Percentiles rank a stretch among this genome's conserved stretches.
phyloP scores from a whole-genome alignment of 2,329 filamentous ascomycete species.

The Akanthomyces uredinophilus region DNA sequence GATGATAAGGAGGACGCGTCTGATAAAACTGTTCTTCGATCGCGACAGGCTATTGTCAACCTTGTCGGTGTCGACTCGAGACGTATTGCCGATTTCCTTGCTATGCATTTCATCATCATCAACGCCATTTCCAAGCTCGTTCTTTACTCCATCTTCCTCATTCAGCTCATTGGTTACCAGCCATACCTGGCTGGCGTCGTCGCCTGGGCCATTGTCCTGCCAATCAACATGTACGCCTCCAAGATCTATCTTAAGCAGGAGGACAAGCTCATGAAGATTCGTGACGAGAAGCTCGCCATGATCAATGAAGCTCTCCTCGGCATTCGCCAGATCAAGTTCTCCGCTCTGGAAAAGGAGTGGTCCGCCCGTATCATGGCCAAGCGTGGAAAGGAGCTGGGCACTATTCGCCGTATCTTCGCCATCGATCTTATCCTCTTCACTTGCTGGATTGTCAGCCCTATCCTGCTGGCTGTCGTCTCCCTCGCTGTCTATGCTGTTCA shows the following conservation, averaged over 20 bases:
- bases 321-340: conserved; percentile 82
- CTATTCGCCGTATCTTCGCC: conserved; percentile 61
- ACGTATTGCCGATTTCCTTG: conserved; percentile 63
- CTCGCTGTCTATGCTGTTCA: conserved; percentile 63
- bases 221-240: conserved; percentile 63
- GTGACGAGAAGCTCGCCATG: conserved; percentile 70
- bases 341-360: conserved; percentile 71
- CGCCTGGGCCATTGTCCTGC: conserved; percentile 59
- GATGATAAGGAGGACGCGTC: conserved; percentile 46
- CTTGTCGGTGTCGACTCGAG: conserved; percentile 71
- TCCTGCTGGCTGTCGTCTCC: conserved; percentile 67
- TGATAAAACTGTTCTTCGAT: conserved; percentile 32
- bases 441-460: conserved; percentile 69
- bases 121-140: conserved; percentile 58
- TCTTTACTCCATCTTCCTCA: conserved; percentile 61
- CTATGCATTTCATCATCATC: conserved; percentile 61
- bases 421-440: conserved; percentile 58
- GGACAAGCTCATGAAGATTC: conserved; percentile 66
- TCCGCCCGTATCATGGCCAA: conserved; percentile 58
- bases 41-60: conserved; percentile 68
- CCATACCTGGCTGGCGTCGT: conserved; percentile 61
- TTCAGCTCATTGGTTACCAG: conserved; percentile 67
- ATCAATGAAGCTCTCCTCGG: conserved; percentile 73
- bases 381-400: conserved; percentile 62
- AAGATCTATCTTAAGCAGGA: conserved; percentile 61